A percentile compares a stretch with the other conserved stretches of the same genome.
Evolutionary conservation across 2,329 filamentous ascomycete species (phyloP).

Genomic region (Cytospora piceae): DNA sequence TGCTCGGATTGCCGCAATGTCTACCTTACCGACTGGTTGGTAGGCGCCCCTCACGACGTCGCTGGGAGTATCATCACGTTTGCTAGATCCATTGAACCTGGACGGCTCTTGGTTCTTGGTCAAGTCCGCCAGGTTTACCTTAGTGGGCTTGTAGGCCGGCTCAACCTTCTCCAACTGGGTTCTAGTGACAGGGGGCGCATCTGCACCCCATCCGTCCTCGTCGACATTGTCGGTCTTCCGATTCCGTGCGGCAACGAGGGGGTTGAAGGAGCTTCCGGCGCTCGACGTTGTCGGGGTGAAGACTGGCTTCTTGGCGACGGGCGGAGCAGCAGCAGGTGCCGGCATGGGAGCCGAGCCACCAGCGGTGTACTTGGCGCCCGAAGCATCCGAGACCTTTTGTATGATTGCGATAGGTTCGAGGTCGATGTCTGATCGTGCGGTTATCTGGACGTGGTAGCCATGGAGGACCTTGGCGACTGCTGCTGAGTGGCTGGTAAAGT

Average conservation of each 20-base stretch:
- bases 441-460: constrained; percentile 97
- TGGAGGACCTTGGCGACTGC: constrained; percentile 91
- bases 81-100: constrained; percentile 55
- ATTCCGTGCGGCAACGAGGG: constrained; percentile 68
- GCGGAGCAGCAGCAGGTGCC: constrained; percentile 64
- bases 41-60: constrained; percentile 86
- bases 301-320: constrained; percentile 84
- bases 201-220: constrained; percentile 89
- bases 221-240: constrained; percentile 65
- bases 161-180: constrained; percentile 89
- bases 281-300: constrained; percentile 74
- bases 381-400: constrained; percentile 92
- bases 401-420: constrained; percentile 86
- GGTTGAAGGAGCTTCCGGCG: constrained; percentile 62
- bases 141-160: constrained; percentile 91
- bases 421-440: constrained; percentile 87
- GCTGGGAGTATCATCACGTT: constrained; percentile 48
- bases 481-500: constrained; percentile 92
- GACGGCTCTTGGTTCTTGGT: constrained; percentile 70
- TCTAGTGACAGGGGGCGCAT: constrained; percentile 88
- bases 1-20: constrained; percentile 86
- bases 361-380: constrained; percentile 89
- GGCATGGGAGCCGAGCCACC: constrained; percentile 61
- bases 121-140: constrained; percentile 89
- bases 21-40: constrained; percentile 95